Base-by-base conservation (phyloP, 179 eudicot species). In the Silene coronaria region DNA sequence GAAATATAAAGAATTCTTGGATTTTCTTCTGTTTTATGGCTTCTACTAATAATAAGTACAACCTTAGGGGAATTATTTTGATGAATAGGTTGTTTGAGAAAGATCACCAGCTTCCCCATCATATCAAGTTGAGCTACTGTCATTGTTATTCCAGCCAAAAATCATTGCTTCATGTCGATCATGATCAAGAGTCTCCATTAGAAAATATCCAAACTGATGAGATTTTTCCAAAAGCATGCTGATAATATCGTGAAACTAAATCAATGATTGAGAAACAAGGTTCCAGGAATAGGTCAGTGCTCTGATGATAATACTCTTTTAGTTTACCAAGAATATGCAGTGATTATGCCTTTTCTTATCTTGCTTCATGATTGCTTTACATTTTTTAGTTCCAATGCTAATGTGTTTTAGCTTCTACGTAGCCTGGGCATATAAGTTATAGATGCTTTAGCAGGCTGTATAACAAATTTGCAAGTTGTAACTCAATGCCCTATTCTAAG, bases 271-370 rank as follows among this genome's bases (percentile, higher is more conserved):
- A 66, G 70, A 66, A 66, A 17, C 70, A 66, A 17, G 70, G 5
- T 66, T 68, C 55, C 6, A 8, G 9, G n/a, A 21, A 38, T 57
- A 68, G 72, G 72, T 68, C 23, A 68, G 72, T 68, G 53, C 28
- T 68, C 28, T 6, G 22, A 21, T 38, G 55, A 16, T 21, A 2
- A n/a, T 42, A 42, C 57, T 66, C 70, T 68, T 51, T 45, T 51
- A 26, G 8, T 53, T 71, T 71, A 8, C 72, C 42, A 28, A 30
- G 6, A 51, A 48, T 70, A 3, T 71, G 64, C 75, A 71, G 13
- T 30, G n/a, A 71, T 71, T 71, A 38, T 53, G 64, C 17, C 48
- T 57, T 55, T 55, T 71, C 22, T 16, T 48, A 28, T 24, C 73
- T 48, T 70, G 60, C 6, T 26, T 22, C 14, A 19, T 21, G 13